A percentile compares a stretch with the other conserved stretches of the same genome.
Evolutionary conservation across 305 asterid genomes (phyloP).

Genomic region (Fraxinus sp.): DNA sequence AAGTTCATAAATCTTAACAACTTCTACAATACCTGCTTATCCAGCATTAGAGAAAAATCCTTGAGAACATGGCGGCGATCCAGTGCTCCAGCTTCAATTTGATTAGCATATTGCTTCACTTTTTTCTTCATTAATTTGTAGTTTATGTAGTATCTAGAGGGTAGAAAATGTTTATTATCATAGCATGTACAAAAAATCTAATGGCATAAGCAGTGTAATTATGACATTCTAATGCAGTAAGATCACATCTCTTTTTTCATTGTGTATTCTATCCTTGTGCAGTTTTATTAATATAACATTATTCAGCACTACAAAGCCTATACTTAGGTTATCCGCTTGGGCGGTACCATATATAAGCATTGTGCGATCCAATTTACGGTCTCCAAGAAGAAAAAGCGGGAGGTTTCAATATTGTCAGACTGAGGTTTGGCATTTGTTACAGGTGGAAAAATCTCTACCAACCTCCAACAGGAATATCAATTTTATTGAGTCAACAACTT

Average conservation of each 20-base stretch:
- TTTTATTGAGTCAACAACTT: constrained; percentile 3
- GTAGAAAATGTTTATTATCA: constrained; percentile 8
- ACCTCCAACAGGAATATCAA: background rate
- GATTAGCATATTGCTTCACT: constrained; percentile 76
- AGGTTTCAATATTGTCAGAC: background rate
- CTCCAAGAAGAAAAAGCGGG: background rate
- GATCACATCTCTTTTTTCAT: background rate
- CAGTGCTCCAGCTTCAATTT: constrained; percentile 71
- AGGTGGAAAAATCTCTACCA: background rate
- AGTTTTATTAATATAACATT: background rate
- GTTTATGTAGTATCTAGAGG: constrained; percentile 85
- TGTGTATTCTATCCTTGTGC: background rate
- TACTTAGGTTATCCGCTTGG: background rate
- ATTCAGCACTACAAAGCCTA: constrained; percentile 1
- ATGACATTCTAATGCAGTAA: constrained; percentile 8
- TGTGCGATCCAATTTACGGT: background rate
- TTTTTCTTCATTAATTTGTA: constrained; percentile 95
- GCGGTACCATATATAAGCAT: constrained; percentile 1
- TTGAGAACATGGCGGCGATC: constrained; percentile 87
- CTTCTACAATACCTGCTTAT: constrained; percentile 60
- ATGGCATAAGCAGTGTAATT: background rate
- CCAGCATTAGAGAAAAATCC: constrained; percentile 94
- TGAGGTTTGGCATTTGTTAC: background rate
- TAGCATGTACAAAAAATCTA: constrained; percentile 7
- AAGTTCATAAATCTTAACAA: background rate